Evolutionary conservation across 2,329 filamentous ascomycete genomes (phyloP).

Genomic region (Penicillium sp.): DNA sequence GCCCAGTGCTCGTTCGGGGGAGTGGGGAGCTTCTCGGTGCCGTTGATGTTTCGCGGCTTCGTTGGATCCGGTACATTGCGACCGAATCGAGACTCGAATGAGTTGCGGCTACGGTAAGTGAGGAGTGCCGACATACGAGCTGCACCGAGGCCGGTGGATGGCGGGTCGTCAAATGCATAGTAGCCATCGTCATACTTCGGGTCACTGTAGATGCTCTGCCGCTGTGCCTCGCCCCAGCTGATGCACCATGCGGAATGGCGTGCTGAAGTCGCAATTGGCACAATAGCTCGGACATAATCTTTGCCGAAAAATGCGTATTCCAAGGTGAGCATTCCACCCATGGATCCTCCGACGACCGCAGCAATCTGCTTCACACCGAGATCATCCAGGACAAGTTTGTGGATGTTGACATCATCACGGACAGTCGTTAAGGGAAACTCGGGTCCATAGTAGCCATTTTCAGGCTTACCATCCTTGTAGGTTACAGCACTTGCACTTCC

Average conservation of each 20-base stretch:
- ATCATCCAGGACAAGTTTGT: conserved; percentile 56
- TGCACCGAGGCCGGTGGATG: conserved; percentile 80
- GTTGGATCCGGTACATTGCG: conserved; percentile 86
- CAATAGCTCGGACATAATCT: conserved; percentile 54
- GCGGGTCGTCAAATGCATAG: conserved; percentile 83
- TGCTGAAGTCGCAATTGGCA: conserved; percentile 58
- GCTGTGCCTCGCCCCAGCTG: conserved; percentile 59
- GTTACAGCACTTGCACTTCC: conserved; percentile 63
- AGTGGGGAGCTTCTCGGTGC: conserved; percentile 57
- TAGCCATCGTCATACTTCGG: conserved; percentile 98
- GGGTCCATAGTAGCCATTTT: conserved; percentile 79
- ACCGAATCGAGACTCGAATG: conserved; percentile 92
- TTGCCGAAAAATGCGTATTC: conserved; percentile 71
- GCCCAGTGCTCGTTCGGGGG: conserved; percentile 72
- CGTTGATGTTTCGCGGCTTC: conserved; percentile 78
- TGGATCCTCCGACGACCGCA: conserved; percentile 57
- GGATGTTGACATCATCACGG: conserved; percentile 81
- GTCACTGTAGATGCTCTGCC: conserved; percentile 83
- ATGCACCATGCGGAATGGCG: conserved; percentile 61
- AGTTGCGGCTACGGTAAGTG: conserved; percentile 94
- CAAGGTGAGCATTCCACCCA: conserved; percentile 59
- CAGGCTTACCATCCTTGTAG: conserved; percentile 74
- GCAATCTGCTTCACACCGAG: conserved; percentile 56
- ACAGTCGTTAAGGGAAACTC: conserved; percentile 96
- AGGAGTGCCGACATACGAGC: conserved; percentile 95